A percentile compares a stretch with the other conserved stretches of the same genome.
phyloP scores from a whole-genome alignment of 441 rosid genomes.

The Corymbia calophylla region DNA sequence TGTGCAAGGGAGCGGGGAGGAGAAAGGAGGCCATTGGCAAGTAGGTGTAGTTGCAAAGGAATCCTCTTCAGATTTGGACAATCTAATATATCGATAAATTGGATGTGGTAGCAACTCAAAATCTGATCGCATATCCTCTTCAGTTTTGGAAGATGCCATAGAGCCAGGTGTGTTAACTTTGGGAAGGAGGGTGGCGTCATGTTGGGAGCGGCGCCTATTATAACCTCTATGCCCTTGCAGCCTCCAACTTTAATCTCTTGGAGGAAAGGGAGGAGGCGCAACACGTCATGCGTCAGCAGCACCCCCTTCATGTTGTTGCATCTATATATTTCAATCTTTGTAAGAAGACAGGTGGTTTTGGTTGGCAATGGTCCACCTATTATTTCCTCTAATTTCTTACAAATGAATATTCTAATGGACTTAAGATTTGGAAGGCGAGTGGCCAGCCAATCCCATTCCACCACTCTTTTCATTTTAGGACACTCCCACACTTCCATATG shows the following conservation, averaged over 20 bases:
- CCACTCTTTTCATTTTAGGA: background rate
- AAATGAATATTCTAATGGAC: accelerated
- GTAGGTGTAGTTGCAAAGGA: background rate
- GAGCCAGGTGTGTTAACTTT: accelerated
- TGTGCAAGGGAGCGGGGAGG: background rate
- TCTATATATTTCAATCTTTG: too few species aligned
- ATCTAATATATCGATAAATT: accelerated
- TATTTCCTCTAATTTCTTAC: too few species aligned
- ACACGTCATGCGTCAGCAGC: background rate
- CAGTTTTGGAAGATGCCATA: background rate
- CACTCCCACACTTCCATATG: accelerated
- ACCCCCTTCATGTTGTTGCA: background rate
- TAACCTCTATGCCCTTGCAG: background rate
- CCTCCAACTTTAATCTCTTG: accelerated
- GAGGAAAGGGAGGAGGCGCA: background rate
- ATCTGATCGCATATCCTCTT: background rate
- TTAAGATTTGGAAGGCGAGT: too few species aligned
- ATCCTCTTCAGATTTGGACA: background rate
- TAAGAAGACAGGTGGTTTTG: too few species aligned
- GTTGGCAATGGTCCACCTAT: too few species aligned
- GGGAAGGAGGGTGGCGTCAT: accelerated
- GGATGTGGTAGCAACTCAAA: background rate
- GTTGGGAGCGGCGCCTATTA: accelerated
- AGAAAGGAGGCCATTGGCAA: background rate
- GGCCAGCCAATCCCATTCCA: background rate